A percentile compares a stretch with the other conserved stretches of the same genome.
These are phyloP conservation scores for Coccomyxa sp. DNA, from an alignment of 139 green algal species.

Conservation along the genomic window DNA sequence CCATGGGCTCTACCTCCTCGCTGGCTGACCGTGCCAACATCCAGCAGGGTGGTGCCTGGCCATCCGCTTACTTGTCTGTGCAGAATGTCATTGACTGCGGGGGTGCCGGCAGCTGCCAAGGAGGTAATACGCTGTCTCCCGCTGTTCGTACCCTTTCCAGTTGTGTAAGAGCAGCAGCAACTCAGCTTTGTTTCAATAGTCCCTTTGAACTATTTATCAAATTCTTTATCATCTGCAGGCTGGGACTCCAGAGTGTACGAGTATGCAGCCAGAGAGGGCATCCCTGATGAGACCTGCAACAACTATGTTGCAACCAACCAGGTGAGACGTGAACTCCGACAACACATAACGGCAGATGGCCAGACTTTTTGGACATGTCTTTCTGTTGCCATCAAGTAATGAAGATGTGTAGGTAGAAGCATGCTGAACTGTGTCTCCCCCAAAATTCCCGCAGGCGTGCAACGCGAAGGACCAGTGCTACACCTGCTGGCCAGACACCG, in stretches of 20 bases:
- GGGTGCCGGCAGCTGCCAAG: conserved; percentile 64
- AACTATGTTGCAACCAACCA: conserved; percentile 64
- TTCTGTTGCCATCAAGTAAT: too few species aligned
- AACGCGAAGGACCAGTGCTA: conserved; percentile 57
- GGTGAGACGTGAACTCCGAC: neutral
- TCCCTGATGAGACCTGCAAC: conserved; percentile 81
- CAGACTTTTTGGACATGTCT: too few species aligned
- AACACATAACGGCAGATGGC: too few species aligned
- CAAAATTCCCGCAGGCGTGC: neutral
- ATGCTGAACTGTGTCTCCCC: too few species aligned
- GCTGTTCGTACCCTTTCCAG: neutral
- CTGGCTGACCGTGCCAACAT: conserved; percentile 88
- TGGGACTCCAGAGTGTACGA: conserved; percentile 50
- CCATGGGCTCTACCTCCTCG: conserved; percentile 63
- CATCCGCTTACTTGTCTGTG: conserved; percentile 53
- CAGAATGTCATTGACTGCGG: conserved; percentile 86
- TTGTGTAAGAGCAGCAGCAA: neutral
- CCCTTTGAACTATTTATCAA: neutral
- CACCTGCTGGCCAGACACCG: conserved; percentile 48
- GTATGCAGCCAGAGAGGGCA: conserved; percentile 48
- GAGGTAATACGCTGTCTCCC: neutral
- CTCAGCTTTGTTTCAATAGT: too few species aligned
- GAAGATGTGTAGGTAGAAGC: too few species aligned
- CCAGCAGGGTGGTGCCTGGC: conserved; percentile 47
- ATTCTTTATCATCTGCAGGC: conserved; percentile 6